These are phyloP conservation scores for Luvunga scandens DNA, from an alignment of 345 rosid species.

Conservation along the genomic window DNA sequence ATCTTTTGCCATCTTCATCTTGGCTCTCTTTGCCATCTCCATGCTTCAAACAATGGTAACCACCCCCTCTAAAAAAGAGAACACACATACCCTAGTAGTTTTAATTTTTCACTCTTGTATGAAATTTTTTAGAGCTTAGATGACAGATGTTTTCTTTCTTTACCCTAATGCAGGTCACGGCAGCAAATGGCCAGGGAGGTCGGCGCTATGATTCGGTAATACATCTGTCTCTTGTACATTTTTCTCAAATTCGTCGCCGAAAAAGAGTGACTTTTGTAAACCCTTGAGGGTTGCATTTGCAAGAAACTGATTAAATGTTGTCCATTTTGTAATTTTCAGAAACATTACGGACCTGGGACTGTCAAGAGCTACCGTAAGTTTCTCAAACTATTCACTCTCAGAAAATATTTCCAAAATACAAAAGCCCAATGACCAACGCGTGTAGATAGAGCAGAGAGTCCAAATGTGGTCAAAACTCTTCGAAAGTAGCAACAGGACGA, in stretches of 20 bases:
- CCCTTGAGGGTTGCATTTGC: not conserved
- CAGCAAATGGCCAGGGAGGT: slow-evolving; percentile 44
- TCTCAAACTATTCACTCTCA: not conserved
- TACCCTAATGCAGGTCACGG: slow-evolving; percentile 34
- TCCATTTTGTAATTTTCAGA: slow-evolving; percentile 23
- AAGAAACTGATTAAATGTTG: not conserved
- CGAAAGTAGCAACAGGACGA: not conserved
- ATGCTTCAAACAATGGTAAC: slow-evolving; percentile 64
- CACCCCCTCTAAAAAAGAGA: not conserved
- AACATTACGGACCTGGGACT: slow-evolving; percentile 44
- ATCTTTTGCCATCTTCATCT: slow-evolving; percentile 41
- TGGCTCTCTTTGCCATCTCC: slow-evolving; percentile 60
- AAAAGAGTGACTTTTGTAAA: not conserved
- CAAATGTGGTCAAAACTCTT: slow-evolving; percentile 14
- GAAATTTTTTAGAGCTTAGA: not conserved
- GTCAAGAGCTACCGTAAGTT: slow-evolving; percentile 47
- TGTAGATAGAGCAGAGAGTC: not conserved
- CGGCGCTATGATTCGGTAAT: slow-evolving; percentile 31
- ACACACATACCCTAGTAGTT: not conserved
- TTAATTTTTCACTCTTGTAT: not conserved
- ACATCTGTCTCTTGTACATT: not conserved
- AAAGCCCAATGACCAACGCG: not conserved
- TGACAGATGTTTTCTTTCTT: not conserved
- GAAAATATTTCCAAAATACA: not conserved
- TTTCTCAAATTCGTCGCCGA: not conserved